phyloP scores from a whole-genome alignment of 768 basidiomycete species.

The Amanita subjunquillea region DNA sequence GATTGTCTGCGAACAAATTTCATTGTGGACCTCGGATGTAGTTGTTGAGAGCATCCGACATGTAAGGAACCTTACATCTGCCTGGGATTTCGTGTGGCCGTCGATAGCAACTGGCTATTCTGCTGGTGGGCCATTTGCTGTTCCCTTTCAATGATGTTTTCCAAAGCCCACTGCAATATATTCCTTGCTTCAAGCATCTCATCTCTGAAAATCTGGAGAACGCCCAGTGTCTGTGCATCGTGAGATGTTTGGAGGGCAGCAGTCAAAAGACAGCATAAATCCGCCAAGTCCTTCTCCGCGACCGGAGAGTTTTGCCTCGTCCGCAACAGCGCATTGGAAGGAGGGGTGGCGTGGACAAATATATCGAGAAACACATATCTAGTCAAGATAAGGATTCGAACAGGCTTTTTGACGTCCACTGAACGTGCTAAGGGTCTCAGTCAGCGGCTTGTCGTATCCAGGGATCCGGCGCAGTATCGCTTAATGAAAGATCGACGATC shows the following conservation, averaged over 20 bases:
- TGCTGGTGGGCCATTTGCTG: neutral
- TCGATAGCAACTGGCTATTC: neutral
- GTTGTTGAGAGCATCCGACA: too few species aligned
- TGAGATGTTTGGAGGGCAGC: constrained; percentile 43
- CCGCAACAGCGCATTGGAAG: constrained; percentile 11
- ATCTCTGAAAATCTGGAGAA: constrained; percentile 49
- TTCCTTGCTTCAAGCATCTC: constrained; percentile 79
- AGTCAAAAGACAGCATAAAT: constrained; percentile 50
- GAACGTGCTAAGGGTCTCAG: constrained; percentile 37
- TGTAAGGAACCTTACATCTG: too few species aligned
- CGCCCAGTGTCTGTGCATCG: constrained; percentile 56
- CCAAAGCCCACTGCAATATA: constrained; percentile 60
- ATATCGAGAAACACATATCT: constrained; percentile 24
- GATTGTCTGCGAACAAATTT: too few species aligned
- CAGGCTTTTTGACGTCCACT: constrained; percentile 19
- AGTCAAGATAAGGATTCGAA: constrained; percentile 17
- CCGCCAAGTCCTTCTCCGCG: constrained; percentile 37
- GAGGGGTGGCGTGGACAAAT: constrained; percentile 7
- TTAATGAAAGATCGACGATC: constrained; percentile 49
- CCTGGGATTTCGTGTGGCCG: neutral
- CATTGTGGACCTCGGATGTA: too few species aligned
- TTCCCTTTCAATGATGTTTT: constrained; percentile 13
- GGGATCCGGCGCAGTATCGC: constrained; percentile 32
- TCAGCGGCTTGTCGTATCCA: constrained; percentile 12
- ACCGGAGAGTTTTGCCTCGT: constrained; percentile 28